Percentiles rank a stretch among this genome's conserved stretches.
phyloP scores from a whole-genome alignment of 2,329 filamentous ascomycete species.

The Penicillium sclerotigenum region DNA sequence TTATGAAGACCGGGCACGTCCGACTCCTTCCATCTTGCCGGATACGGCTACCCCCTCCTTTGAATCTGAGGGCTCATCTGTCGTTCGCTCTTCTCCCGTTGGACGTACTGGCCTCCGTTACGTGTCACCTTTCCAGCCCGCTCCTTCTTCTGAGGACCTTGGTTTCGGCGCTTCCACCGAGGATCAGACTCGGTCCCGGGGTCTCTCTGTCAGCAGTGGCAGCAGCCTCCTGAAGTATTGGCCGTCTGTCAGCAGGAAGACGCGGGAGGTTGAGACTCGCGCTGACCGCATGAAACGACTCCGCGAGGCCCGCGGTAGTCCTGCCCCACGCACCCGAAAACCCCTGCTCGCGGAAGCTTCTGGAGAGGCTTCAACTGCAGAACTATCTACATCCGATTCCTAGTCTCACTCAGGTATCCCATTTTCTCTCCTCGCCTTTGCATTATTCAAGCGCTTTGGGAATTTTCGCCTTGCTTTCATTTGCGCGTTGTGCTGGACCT shows the following conservation, averaged over 20 bases:
- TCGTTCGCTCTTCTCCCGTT: background rate
- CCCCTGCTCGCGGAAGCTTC: background rate
- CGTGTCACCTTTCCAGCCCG: background rate
- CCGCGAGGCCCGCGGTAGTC: conserved; percentile 1
- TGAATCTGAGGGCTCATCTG: background rate
- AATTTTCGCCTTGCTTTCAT: background rate
- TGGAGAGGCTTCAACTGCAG: background rate
- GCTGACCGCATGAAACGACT: conserved; percentile 1
- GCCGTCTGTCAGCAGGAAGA: background rate
- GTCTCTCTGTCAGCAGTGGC: background rate
- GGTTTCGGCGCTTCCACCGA: background rate
- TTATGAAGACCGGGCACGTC: background rate
- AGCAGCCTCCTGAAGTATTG: background rate
- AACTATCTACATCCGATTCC: background rate
- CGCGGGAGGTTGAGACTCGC: background rate
- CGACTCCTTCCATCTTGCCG: conserved; percentile 7
- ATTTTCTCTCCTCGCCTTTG: background rate
- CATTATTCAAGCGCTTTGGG: background rate
- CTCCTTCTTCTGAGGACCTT: conserved; percentile 11
- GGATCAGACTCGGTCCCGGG: background rate
- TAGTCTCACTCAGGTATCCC: background rate
- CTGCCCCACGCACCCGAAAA: background rate
- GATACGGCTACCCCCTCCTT: background rate
- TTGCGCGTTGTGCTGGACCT: background rate
- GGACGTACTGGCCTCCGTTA: background rate